Base-by-base conservation (phyloP, 768 basidiomycete genomes). In the Naematelia aurantialba region DNA sequence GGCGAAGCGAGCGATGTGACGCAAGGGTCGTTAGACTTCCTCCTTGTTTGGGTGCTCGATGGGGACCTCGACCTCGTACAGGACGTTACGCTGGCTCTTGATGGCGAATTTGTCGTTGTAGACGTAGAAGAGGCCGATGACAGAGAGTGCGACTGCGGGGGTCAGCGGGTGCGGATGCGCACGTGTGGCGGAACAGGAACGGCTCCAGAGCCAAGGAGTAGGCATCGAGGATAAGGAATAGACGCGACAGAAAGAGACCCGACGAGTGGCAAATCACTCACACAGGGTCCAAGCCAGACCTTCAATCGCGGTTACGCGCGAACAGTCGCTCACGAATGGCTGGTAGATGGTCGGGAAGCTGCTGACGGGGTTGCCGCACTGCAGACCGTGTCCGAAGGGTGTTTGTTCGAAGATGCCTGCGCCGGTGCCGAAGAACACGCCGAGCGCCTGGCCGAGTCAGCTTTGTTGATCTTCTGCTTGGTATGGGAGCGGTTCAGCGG, bases 101-200 rank as follows among this genome's bases (percentile, higher is more conserved):
- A 91, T 92, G 2, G 91, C 90, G 53, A 92, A 93, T 70, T 91
- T 89, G 77, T 98, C 92, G 3, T 86, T 88, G 62, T 94, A 87
- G 46, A 92, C 89, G 77, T 90, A 97, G 81, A 96, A 97, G 39
- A 96, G 83, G 26, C 93, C 94, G 66, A 83, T 90, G 52, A 91
- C 90, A 22, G 85, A 82, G 26, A 98, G 84, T 62, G 91, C 88
- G 60, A 69, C 67, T 69, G 44, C 1, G 26, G 22, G 25, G 14
- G 24, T n/a, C n/a, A 46, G 53, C 2, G 22, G 4, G 19, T 34
- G n/a, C 4, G 10, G 17, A 39, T 30, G 26, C 30, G 19, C 11
- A 44, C 19, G 12, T 44, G 42, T 12, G 42, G 19, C 42, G 19
- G 19, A 44, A 44, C 12, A 44, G 42, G 42, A 44, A 44, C 19